Conservation (phyloP, 176 grass and related monocot species). For the Musa beccarii region DNA sequence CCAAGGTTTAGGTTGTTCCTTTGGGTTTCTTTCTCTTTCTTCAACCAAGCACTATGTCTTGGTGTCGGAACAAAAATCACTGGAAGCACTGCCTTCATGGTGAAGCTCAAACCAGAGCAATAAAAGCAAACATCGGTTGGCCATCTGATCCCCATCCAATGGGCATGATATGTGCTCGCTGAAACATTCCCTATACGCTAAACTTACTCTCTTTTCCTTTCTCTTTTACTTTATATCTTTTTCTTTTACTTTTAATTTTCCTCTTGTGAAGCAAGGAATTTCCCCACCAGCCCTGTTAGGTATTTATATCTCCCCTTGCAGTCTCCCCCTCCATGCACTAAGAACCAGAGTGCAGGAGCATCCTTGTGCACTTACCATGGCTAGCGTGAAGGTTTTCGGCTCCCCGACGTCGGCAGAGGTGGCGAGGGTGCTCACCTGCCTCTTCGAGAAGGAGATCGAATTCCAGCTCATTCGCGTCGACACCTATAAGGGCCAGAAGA, state of each 20-base stretch:
- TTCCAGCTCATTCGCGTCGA: constrained; percentile 8
- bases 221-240: constrained; percentile 30
- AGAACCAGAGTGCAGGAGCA: no score
- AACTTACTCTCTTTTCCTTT: constrained; percentile 45
- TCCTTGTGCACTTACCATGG: background rate
- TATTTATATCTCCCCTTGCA: constrained; percentile 29
- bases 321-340: no score
- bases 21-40: no score
- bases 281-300: constrained; percentile 1
- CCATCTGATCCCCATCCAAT: no score
- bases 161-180: no score
- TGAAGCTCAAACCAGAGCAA: no score
- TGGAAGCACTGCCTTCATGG: no score
- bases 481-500: constrained; percentile 1
- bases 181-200: no score
- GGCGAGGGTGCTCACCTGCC: constrained; percentile 1
- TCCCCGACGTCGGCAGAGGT: constrained; percentile 6
- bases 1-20: no score
- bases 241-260: constrained; percentile 38
- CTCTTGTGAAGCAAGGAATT: constrained; percentile 57
- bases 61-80: no score
- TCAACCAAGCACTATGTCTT: no score
- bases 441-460: constrained; percentile 5
- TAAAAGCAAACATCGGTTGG: no score
- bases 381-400: constrained; percentile 5